Conservation (phyloP, 2,329 filamentous ascomycete species). For the Fonsecaea pedrosoi region DNA sequence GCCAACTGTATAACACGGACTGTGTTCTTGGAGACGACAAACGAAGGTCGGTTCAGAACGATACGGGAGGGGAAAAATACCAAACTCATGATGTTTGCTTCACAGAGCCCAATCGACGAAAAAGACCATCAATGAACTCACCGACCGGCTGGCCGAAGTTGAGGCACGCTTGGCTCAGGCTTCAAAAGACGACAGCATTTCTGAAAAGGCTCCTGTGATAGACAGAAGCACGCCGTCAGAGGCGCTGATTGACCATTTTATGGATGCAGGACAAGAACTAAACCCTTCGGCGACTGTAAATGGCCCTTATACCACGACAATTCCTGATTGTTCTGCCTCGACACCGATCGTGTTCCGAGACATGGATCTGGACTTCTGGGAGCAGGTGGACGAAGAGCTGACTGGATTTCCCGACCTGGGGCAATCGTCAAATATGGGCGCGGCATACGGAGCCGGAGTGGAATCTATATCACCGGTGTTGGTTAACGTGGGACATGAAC, state of each 20-base stretch:
- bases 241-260: neutral
- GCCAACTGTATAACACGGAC: neutral
- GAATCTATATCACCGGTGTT: neutral
- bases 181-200: neutral
- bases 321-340: neutral
- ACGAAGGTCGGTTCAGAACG: constrained; percentile 1
- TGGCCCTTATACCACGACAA: neutral
- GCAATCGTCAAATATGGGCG: neutral
- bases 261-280: neutral
- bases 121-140: constrained; percentile 8
- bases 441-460: neutral
- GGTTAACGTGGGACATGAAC: neutral
- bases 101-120: constrained; percentile 2
- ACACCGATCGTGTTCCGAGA: neutral
- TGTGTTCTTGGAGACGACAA: constrained; percentile 19
- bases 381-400: neutral
- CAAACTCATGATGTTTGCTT: neutral
- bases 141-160: constrained; percentile 4
- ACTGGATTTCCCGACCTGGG: constrained; percentile 4
- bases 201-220: neutral
- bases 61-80: neutral
- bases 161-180: constrained; percentile 8
- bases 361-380: constrained; percentile 14
- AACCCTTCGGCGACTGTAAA: neutral
- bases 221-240: neutral